Percentiles rank a stretch among this genome's conserved stretches.
Evolutionary conservation across 108 stramenopile species (phyloP).

Genomic region (Fragilariopsis cylindrus): DNA sequence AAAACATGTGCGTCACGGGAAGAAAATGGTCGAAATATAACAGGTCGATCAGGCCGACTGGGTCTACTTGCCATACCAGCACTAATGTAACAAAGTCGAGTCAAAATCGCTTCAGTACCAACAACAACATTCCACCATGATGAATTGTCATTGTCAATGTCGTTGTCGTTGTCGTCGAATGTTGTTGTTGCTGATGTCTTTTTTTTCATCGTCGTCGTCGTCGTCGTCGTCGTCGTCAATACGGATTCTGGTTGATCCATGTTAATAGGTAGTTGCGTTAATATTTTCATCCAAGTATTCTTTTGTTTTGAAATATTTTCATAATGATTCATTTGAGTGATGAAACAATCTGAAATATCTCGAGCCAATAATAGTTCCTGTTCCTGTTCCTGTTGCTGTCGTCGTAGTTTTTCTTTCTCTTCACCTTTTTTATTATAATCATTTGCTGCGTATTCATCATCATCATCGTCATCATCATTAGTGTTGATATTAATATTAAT

Average conservation of each 20-base stretch:
- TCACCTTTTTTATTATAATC: neutral
- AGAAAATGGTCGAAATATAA: slow-evolving; percentile 74
- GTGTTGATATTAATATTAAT: neutral
- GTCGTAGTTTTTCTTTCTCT: neutral
- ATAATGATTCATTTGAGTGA: slow-evolving; percentile 6
- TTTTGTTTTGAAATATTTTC: neutral
- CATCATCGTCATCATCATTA: neutral
- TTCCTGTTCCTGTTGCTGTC: neutral
- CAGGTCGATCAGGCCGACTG: slow-evolving; percentile 63
- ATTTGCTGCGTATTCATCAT: neutral
- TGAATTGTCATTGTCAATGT: neutral
- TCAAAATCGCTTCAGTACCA: slow-evolving; percentile 20
- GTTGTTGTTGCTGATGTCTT: neutral
- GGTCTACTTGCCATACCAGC: slow-evolving; percentile 66
- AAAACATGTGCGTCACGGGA: slow-evolving; percentile 82
- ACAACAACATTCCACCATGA: slow-evolving; percentile 22
- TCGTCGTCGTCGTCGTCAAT: slow-evolving; percentile 9
- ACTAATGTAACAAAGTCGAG: slow-evolving; percentile 56
- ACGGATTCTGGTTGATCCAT: slow-evolving; percentile 1
- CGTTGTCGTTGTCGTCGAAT: neutral
- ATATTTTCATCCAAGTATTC: slow-evolving; percentile 1
- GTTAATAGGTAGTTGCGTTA: slow-evolving; percentile 13
- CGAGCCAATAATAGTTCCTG: neutral
- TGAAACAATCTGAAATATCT: slow-evolving; percentile 10
- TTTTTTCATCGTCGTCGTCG: neutral